Evolutionary conservation across 352 stramenopile species (phyloP), one percentile per base, ranked within the genome.

Genomic region (Phytophthora podocarpi): DNA sequence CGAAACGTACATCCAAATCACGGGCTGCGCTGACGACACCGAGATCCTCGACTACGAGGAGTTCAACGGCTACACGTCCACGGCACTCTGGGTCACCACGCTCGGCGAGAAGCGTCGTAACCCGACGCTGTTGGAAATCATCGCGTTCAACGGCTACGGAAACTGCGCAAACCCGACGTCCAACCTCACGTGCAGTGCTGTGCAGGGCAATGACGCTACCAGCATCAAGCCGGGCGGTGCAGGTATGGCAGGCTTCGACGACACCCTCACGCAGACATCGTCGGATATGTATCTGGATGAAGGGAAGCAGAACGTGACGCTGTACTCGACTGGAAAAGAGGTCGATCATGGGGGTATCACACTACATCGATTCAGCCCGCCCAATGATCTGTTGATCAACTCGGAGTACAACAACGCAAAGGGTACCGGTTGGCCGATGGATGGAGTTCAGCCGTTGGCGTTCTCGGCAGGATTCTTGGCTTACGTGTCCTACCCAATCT

Each of bases 401-500:
- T 54, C 46, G 1, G 39, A 62, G 16, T 50, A 39, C 35, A 90
- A 83, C 16, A 66, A 59, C 6, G 37, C n/a, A 3, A 51, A 70
- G 10, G 83, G 83, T 36, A 81, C 72, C 2, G 83, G 68, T 9
- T 74, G 68, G 59, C 83, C 83, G 0, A 75, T 93, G 23, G 74
- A 93, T 30, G 83, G 83, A 16, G 63, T 93, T n/a, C 81, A 93
- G 55, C 61, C 70, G 16, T 48, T 88, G 41, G 70, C 68, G 23
- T 93, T 91, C 54, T 72, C 72, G 34, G 68, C 52, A 12, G 83
- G 81, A 21, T 88, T 93, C 56, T 37, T 91, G 18, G 71, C 80
- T 13, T 93, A 79, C 48, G 49, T 93, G 42, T 93, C 83, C 41
- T 83, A 75, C 28, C 81, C 83, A 18, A 30, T 90, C 39, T 93